Evolutionary conservation across 805 yeast species (phyloP), one percentile per base, ranked within the genome.

Genomic region (Cyberlindnera galapagoensis): DNA sequence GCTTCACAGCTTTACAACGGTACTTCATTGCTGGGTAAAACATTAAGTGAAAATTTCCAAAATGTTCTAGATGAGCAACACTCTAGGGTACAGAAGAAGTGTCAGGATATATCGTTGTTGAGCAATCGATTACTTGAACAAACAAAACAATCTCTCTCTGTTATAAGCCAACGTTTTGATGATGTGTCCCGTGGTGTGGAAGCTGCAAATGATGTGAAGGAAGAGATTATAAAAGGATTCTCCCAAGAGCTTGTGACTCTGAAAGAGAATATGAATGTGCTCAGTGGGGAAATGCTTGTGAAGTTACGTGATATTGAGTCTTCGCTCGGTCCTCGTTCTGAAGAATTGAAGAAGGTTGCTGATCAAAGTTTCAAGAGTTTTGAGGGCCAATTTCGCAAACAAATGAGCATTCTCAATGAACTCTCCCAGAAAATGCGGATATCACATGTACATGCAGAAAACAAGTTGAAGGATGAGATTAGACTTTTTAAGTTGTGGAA

Each of bases 201-300:
- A 8, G 31, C 34, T 6, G 37, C 48, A 19, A 45, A 44, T 5
- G 17, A 30, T 1, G 21, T 44, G 3, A 43, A 48, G 26, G 9
- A 24, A 7, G 28, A 40, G 7, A 32, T 54, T 3, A 30, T 34
- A 3, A 32, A 44, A 1, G 42, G 39, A 7, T 42, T 57, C 5
- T 13, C 37, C 2, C 23, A 30, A 9, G 49, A 44, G 15, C 33
- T 52, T 7, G 33, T 33, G 5, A 29, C 28, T 3, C 30, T 55
- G 21, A 31, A 38, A 12, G 24, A 21, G 7, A 13, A 16, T 4
- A 15, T 30, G 2, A 15, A 25, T 4, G 10, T 16, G 9, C 21
- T 17, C 18, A 22, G 25, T 5, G 6, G 16, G 1, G 24, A 17
- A 2, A 21, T 31, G n/a, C 20, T 33, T 12, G 7, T 7, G 3